Conservation (phyloP, 1,284 basidiomycete genomes). For the Ceratobasidium sp. region DNA sequence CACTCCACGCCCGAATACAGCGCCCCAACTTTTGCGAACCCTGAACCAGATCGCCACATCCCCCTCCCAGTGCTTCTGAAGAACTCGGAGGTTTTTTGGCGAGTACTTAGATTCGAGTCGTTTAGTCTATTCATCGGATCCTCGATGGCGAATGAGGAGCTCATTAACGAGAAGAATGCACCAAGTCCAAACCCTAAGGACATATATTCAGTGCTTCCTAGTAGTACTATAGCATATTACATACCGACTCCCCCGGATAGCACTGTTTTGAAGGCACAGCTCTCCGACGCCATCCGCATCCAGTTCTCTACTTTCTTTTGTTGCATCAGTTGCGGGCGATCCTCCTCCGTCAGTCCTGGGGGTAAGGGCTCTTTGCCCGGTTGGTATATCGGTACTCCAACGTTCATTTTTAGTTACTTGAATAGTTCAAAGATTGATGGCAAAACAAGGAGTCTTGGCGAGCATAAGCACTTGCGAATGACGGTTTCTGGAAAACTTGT, state of each 20-base stretch:
- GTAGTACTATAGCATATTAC: conserved; percentile 46
- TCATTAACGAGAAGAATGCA: conserved; percentile 96
- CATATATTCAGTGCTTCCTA: background rate
- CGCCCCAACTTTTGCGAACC: conserved; percentile 94
- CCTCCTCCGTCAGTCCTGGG: conserved; percentile 80
- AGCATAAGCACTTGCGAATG: background rate
- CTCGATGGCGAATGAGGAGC: conserved; percentile 92
- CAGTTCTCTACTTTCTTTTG: conserved; percentile 77
- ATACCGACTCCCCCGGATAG: conserved; percentile 81
- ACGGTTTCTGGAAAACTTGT: conserved; percentile 6
- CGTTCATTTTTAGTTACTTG: conserved; percentile 1
- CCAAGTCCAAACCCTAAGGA: conserved; percentile 84
- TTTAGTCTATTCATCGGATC: conserved; percentile 84
- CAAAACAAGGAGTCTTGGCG: no score
- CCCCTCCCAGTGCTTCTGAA: conserved; percentile 94
- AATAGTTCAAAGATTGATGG: background rate
- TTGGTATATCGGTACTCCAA: conserved; percentile 54
- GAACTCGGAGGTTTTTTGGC: conserved; percentile 81
- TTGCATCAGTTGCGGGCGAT: conserved; percentile 70
- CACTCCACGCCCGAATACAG: conserved; percentile 95
- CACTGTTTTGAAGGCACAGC: conserved; percentile 80
- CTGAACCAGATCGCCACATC: conserved; percentile 90
- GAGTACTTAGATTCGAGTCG: conserved; percentile 56
- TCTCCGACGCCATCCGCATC: conserved; percentile 77
- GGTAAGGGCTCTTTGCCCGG: conserved; percentile 80